Base-by-base conservation (phyloP, 495 filamentous ascomycete species). In the Cetradonia linearis region DNA sequence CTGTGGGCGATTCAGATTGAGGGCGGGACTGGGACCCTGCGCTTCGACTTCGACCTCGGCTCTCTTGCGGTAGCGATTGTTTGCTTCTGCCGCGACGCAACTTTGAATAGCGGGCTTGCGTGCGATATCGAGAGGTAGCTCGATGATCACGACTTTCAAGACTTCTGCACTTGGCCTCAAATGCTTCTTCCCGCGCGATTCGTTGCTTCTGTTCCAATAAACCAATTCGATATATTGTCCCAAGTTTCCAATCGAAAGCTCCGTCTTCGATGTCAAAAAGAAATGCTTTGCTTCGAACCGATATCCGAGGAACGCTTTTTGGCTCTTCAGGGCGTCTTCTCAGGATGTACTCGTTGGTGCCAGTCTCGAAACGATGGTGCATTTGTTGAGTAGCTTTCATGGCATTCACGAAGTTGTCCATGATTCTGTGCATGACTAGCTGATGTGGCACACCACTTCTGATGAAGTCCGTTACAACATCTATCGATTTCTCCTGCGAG, bases 161-260 rank as follows among this genome's bases (percentile, higher is more conserved):
- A 67, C 86, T 91, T 64, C 89, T 91, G 7, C 86, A 78, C 66
- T 99, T 99, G 49, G 94, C 73, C 7, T 82, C 72, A 73, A 91
- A 97, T 0, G 93, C 92, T 47, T 95, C 89, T 72, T 95, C 89
- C 28, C 93, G 81, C 14, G 91, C 92, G 61, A 91, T 73, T 16
- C 93, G 81, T 68, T 96, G 92, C 68, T 83, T 81, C 72, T 96
- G 89, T 67, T 99, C 93, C 53, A 89, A 75, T 27, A 95, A 74
- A 2, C 94, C 93, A 25, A 86, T 80, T 7, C 92, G 84, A 66
- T 97, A 97, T 52, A 97, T 99, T 64, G 85, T 81, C 1, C 89
- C 88, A 25, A 99, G 78, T 67, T 96, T 96, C 86, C 91, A 96
- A 69, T 99, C 93, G 67, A 99, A 99, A 1, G 88, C 85, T 55